A percentile compares a stretch with the other conserved stretches of the same genome.
These are phyloP conservation scores for Pythium monospermum DNA, from an alignment of 352 stramenopile species.

Conservation along the genomic window DNA sequence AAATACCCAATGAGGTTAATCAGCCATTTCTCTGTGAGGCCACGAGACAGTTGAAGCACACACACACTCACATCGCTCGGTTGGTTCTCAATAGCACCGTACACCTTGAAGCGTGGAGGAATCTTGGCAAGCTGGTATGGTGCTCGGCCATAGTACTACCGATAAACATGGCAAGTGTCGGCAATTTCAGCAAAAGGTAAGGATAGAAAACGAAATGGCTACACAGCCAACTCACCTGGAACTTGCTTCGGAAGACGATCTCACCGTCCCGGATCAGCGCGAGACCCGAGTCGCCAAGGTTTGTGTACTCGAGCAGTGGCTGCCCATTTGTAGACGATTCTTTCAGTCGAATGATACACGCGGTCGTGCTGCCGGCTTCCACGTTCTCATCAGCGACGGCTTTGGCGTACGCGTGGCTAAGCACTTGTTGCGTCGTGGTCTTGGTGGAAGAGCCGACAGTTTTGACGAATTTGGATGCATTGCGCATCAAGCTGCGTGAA, in stretches of 20 bases:
- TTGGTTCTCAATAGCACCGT: constrained; percentile 75
- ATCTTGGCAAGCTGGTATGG: constrained; percentile 80
- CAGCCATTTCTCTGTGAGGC: background rate
- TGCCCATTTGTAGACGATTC: constrained; percentile 33
- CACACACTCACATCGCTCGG: constrained; percentile 49
- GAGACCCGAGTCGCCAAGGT: constrained; percentile 76
- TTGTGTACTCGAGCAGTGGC: constrained; percentile 70
- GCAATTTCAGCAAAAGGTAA: background rate
- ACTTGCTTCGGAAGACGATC: constrained; percentile 72
- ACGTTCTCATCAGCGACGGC: constrained; percentile 57
- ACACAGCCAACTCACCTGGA: constrained; percentile 35
- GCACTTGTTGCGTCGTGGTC: constrained; percentile 47
- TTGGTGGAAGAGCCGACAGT: constrained; percentile 9
- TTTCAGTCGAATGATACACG: constrained; percentile 67
- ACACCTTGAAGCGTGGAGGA: constrained; percentile 60
- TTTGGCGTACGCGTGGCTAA: constrained; percentile 54
- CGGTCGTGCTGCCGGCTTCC: constrained; percentile 73
- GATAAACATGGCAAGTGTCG: background rate
- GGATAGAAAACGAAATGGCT: constrained; percentile 1
- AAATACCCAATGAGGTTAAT: background rate
- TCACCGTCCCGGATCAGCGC: constrained; percentile 56
- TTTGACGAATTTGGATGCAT: constrained; percentile 43
- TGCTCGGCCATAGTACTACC: constrained; percentile 60
- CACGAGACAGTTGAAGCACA: background rate
- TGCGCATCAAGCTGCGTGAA: constrained; percentile 71